phyloP scores from a whole-genome alignment of 495 filamentous ascomycete genomes.

The Platismatia glauca region DNA sequence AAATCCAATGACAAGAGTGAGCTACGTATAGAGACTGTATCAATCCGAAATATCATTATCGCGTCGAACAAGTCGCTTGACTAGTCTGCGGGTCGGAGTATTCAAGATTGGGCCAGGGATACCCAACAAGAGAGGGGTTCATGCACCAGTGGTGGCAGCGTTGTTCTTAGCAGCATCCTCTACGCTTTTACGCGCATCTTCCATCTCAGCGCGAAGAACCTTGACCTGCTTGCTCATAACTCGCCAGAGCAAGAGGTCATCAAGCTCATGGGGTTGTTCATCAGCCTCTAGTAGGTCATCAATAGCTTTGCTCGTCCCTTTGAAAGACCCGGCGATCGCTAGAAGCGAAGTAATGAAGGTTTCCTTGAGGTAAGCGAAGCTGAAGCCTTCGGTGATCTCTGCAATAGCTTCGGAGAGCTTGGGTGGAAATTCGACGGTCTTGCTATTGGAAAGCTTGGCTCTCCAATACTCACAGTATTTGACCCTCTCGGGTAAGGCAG shows the following conservation, averaged over 20 bases:
- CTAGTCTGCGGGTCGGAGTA: too few relatives aligned
- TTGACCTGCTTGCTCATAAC: conserved; percentile 50
- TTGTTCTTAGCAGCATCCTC: conserved; percentile 7
- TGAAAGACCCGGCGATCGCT: conserved; percentile 34
- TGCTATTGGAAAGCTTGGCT: conserved; percentile 30
- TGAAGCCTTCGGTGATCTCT: conserved; percentile 50
- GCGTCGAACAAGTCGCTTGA: background rate
- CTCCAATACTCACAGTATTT: conserved; percentile 53
- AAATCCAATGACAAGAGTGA: background rate
- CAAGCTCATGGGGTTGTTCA: conserved; percentile 30
- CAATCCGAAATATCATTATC: background rate
- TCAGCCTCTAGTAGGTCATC: conserved; percentile 20
- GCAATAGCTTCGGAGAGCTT: conserved; percentile 45
- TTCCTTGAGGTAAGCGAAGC: conserved; percentile 59
- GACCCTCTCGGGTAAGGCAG: conserved; percentile 42
- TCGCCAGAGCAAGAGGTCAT: conserved; percentile 43
- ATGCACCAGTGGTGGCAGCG: background rate
- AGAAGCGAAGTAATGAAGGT: conserved; percentile 53
- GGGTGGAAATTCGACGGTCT: conserved; percentile 47
- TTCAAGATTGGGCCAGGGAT: too few relatives aligned
- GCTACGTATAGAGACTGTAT: background rate
- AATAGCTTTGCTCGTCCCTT: background rate
- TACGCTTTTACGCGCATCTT: conserved; percentile 21
- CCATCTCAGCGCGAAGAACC: conserved; percentile 47
- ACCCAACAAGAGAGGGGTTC: background rate